A percentile compares a stretch with the other conserved stretches of the same genome.
phyloP scores from a whole-genome alignment of 2,329 filamentous ascomycete species.

The Verticillium longisporum region DNA sequence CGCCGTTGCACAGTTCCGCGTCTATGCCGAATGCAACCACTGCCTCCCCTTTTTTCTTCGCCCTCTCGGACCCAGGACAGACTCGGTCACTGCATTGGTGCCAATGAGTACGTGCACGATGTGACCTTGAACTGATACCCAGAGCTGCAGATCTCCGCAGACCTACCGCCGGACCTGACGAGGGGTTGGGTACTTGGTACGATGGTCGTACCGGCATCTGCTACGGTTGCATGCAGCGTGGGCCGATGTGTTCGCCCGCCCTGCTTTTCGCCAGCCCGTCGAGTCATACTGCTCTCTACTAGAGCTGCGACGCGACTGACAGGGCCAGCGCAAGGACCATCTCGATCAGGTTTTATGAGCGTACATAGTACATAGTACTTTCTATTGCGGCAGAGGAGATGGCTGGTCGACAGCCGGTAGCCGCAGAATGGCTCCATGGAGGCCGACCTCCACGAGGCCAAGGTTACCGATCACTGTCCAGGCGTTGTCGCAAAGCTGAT shows the following conservation, averaged over 20 bases:
- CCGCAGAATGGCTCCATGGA: conserved; percentile 34
- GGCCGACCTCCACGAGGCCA: conserved; percentile 40
- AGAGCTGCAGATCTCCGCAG: neutral
- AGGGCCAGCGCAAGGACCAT: conserved; percentile 38
- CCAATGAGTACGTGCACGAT: conserved; percentile 51
- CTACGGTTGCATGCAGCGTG: conserved; percentile 43
- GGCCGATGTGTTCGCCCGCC: conserved; percentile 36
- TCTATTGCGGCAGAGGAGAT: conserved; percentile 50
- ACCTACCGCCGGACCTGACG: conserved; percentile 47
- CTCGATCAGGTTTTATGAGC: conserved; percentile 48
- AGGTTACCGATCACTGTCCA: no score
- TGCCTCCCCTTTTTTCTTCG: conserved; percentile 44
- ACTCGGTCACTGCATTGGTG: conserved; percentile 42
- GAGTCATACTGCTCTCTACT: conserved; percentile 17
- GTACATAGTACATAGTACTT: conserved; percentile 22
- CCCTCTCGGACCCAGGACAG: conserved; percentile 40
- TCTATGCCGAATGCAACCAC: conserved; percentile 29
- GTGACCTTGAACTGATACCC: neutral
- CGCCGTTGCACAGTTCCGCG: conserved; percentile 11
- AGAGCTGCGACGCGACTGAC: conserved; percentile 39
- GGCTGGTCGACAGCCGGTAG: conserved; percentile 37
- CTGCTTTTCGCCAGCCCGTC: neutral
- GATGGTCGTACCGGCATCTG: conserved; percentile 37
- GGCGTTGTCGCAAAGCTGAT: conserved; percentile 15
- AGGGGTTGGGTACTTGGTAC: conserved; percentile 28